Evolutionary conservation across 306 rosid genomes (phyloP), one percentile per base, ranked within the genome.

Genomic region (Cucumis cinereus): DNA sequence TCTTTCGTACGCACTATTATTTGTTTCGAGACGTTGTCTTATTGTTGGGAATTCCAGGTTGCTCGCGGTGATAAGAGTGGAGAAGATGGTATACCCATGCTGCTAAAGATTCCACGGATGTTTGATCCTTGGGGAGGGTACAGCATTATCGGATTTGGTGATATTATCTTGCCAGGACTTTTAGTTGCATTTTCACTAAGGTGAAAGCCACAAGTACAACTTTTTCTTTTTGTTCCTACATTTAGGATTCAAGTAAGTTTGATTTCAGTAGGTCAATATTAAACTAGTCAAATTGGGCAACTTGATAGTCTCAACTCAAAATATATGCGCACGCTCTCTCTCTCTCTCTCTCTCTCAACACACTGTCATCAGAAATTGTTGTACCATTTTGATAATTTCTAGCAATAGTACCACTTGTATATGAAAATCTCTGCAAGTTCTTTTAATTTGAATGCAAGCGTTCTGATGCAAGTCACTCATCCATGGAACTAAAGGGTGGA

Each of bases 111-210:
- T 76, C 99, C 99, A 0, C 93, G 99, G 73, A 73, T 95, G 87
- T 95, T 89, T 82, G 99, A 95, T 87, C 99, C 98, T 67, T 95
- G 99, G 99, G 99, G 99, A 81, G 99, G 99, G 76, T 95, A 85
- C 87, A 95, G 99, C 81, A 87, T 95, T 81, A 95, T 95, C 2
- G 99, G 99, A 75, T 95, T 95, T 23, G 99, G 99, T 77, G 99
- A 95, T 81, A 95, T 95, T 77, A 90, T 95, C 87, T 81, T 95
- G 80, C 99, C 99, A 1, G 99, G 99, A 79, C 87, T 95, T 77
- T 83, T 95, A 8, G 98, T 95, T 30, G 97, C 99, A 75, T 95
- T 95, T 86, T 88, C 99, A 6, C 85, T 92, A 79, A 95, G 99
- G 99, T 95, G 74, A 62, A 83, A 76, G 45, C 24, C 54, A 20